phyloP scores from a whole-genome alignment of 2,329 filamentous ascomycete species.

The Clonostachys rhizophaga region DNA sequence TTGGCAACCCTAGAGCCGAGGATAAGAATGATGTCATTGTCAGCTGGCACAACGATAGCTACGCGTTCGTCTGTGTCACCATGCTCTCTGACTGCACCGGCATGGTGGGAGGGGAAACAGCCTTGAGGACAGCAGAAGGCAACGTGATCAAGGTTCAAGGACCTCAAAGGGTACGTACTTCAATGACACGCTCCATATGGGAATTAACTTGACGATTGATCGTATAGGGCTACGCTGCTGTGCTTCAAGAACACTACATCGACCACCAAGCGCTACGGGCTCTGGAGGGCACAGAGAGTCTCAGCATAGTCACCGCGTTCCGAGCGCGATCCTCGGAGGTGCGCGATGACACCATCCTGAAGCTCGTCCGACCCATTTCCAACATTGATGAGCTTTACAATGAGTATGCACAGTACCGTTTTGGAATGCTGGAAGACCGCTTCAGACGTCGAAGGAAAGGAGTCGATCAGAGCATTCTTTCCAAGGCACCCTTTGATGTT shows the following conservation, averaged over 20 bases:
- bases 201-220: not conserved
- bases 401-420: constrained; percentile 57
- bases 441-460: constrained; percentile 7
- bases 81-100: constrained; percentile 8
- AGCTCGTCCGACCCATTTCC: constrained; percentile 54
- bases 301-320: too few relatives aligned
- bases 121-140: not conserved
- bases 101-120: constrained; percentile 9
- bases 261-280: too few relatives aligned
- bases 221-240: too few relatives aligned
- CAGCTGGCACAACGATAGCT: constrained; percentile 8
- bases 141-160: not conserved
- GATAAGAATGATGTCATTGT: too few relatives aligned
- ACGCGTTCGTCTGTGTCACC: constrained; percentile 6
- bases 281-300: too few relatives aligned
- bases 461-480: too few relatives aligned
- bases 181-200: not conserved
- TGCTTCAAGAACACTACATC: too few relatives aligned
- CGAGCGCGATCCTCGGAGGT: constrained; percentile 30
- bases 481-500: constrained; percentile 6
- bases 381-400: constrained; percentile 53
- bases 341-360: constrained; percentile 56
- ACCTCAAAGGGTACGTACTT: not conserved
- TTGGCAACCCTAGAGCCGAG: too few relatives aligned
- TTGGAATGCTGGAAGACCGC: constrained; percentile 58